Evolutionary conservation across 805 yeast genomes (phyloP).

Genomic region (Sungouiozyma intestinalis): DNA sequence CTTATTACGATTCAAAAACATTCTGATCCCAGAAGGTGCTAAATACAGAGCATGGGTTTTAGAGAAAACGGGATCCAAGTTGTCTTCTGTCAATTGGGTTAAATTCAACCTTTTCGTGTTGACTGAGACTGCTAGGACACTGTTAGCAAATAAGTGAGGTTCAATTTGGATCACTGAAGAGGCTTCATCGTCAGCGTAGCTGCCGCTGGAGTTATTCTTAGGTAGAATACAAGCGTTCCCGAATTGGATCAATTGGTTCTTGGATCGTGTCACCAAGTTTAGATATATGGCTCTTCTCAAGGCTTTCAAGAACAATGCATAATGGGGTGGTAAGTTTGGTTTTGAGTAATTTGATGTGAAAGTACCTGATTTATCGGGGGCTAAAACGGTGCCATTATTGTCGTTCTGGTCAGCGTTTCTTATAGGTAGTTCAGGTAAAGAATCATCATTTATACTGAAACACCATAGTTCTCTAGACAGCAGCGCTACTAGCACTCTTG

Average conservation of each 20-base stretch:
- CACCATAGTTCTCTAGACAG: slow-evolving; percentile 36
- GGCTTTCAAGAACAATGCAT: slow-evolving; percentile 41
- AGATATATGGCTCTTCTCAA: slow-evolving; percentile 34
- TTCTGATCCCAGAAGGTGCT: slow-evolving; percentile 48
- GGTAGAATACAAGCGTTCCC: slow-evolving; percentile 36
- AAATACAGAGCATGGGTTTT: slow-evolving; percentile 35
- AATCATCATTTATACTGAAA: slow-evolving; percentile 32
- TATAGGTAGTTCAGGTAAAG: slow-evolving; percentile 24
- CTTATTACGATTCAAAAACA: slow-evolving; percentile 31
- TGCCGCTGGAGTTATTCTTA: slow-evolving; percentile 8
- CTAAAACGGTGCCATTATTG: slow-evolving; percentile 4
- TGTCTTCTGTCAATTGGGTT: slow-evolving; percentile 24
- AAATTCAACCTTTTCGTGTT: slow-evolving; percentile 28
- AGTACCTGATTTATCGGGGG: slow-evolving; percentile 25
- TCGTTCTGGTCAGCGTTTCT: not conserved
- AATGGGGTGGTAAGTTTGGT: slow-evolving; percentile 31
- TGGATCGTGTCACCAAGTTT: slow-evolving; percentile 24
- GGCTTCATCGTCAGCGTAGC: not conserved
- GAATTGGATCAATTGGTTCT: slow-evolving; percentile 36
- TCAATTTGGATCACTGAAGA: slow-evolving; percentile 29
- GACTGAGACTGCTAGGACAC: slow-evolving; percentile 33
- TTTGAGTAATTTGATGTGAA: slow-evolving; percentile 28
- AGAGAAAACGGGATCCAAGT: slow-evolving; percentile 8
- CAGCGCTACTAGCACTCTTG: slow-evolving; percentile 30
- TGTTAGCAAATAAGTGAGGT: slow-evolving; percentile 38